Percentiles rank a stretch among this genome's conserved stretches.
Conservation (phyloP, 108 stramenopile genomes). For the Cyclotella baltica region DNA sequence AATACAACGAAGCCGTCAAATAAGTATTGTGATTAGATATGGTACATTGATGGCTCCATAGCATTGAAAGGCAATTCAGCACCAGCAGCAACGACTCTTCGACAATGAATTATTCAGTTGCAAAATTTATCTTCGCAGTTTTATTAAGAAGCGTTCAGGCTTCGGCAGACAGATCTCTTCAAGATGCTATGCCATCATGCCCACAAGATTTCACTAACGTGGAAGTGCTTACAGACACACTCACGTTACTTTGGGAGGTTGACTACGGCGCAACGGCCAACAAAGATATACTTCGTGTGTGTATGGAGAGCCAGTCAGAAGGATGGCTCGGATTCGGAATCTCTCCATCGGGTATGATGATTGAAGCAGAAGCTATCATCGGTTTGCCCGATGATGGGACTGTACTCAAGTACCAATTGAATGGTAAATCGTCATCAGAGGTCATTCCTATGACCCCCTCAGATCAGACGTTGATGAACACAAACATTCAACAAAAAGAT, state of each 20-base stretch:
- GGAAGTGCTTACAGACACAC: not conserved
- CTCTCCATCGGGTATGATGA: slow-evolving; percentile 39
- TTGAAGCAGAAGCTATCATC: slow-evolving; percentile 59
- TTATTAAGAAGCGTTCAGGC: no score
- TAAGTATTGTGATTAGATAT: no score
- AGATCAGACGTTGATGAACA: slow-evolving; percentile 22
- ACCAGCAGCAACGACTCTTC: no score
- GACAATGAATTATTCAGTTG: no score
- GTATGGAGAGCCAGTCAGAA: slow-evolving; percentile 17
- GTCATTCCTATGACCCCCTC: slow-evolving; percentile 14
- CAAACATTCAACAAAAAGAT: slow-evolving; percentile 31
- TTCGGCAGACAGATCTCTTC: not conserved
- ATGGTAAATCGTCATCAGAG: not conserved
- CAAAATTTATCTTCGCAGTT: no score
- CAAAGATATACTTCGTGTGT: slow-evolving; percentile 14
- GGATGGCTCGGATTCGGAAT: slow-evolving; percentile 55
- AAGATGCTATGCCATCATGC: not conserved
- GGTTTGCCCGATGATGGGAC: slow-evolving; percentile 48
- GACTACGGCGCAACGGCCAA: not conserved
- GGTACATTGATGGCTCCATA: no score
- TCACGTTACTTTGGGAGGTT: not conserved
- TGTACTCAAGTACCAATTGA: slow-evolving; percentile 37
- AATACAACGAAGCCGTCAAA: no score
- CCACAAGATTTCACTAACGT: not conserved
- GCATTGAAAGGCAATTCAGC: no score